Percentiles rank a stretch among this genome's conserved stretches.
Conservation (phyloP, 371 early-diverging fungal species). For the Mortierella sp. region DNA sequence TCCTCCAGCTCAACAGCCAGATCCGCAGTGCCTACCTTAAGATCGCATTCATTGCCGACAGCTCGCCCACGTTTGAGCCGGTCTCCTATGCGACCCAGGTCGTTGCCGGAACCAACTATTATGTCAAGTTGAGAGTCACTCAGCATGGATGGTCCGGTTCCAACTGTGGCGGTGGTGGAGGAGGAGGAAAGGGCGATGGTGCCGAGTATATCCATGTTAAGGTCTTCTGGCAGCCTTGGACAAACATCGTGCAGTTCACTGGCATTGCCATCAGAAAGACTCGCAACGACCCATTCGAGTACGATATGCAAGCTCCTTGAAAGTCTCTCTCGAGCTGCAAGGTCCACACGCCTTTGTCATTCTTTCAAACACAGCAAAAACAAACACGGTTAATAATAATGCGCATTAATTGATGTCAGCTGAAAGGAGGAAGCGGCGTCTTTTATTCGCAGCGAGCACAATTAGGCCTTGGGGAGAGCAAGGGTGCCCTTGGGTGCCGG, state of each 20-base stretch:
- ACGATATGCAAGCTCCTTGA: slow-evolving; percentile 5
- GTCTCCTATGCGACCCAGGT: slow-evolving; percentile 33
- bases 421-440: too few relatives aligned
- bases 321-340: background rate
- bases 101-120: slow-evolving; percentile 35
- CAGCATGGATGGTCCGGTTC: background rate
- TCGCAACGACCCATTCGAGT: slow-evolving; percentile 7
- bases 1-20: background rate
- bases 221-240: slow-evolving; percentile 37
- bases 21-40: slow-evolving; percentile 19
- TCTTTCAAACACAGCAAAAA: background rate
- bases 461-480: slow-evolving; percentile 23
- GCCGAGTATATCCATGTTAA: slow-evolving; percentile 33
- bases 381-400: background rate
- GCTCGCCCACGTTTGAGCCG: slow-evolving; percentile 20
- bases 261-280: slow-evolving; percentile 17
- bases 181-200: background rate
- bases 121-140: slow-evolving; percentile 29
- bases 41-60: background rate
- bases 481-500: slow-evolving; percentile 47
- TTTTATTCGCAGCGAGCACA: background rate
- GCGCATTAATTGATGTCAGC: background rate
- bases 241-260: slow-evolving; percentile 15
- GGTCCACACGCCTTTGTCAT: background rate
- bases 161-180: too few relatives aligned